phyloP scores from a whole-genome alignment of 2,329 filamentous ascomycete species.

The Aspergillus brunneoviolaceus region DNA sequence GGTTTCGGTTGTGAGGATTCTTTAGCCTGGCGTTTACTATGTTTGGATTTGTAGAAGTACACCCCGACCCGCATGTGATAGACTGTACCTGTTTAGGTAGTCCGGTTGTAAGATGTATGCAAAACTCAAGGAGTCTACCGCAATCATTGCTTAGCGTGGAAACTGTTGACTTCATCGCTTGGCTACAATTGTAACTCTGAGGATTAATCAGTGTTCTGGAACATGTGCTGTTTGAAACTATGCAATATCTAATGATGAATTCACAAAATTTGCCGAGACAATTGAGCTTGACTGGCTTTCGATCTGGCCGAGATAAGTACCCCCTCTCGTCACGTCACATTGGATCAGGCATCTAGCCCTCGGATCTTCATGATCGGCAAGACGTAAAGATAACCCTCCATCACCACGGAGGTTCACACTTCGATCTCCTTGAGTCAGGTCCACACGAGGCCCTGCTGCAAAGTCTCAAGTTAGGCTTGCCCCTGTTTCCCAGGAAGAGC shows the following conservation, averaged over 20 bases:
- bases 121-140: neutral
- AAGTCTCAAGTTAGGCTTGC: constrained; percentile 2
- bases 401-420: neutral
- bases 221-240: constrained; percentile 16
- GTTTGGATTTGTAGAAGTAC: too few species aligned
- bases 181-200: constrained; percentile 20
- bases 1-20: too few species aligned
- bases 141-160: too few species aligned
- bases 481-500: constrained; percentile 12
- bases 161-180: neutral
- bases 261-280: constrained; percentile 21
- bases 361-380: neutral
- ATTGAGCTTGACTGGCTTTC: constrained; percentile 10
- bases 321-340: constrained; percentile 6
- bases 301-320: constrained; percentile 12
- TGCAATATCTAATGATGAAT: constrained; percentile 26
- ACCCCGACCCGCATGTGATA: too few species aligned
- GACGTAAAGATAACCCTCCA: neutral
- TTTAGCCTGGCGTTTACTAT: too few species aligned
- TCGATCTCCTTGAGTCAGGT: neutral
- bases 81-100: too few species aligned
- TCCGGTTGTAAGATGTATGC: neutral
- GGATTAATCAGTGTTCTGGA: constrained; percentile 28
- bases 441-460: neutral
- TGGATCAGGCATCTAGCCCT: neutral